Evolutionary conservation across 2,329 filamentous ascomycete genomes (phyloP).

Genomic region (Herpomyces periplanetae): DNA sequence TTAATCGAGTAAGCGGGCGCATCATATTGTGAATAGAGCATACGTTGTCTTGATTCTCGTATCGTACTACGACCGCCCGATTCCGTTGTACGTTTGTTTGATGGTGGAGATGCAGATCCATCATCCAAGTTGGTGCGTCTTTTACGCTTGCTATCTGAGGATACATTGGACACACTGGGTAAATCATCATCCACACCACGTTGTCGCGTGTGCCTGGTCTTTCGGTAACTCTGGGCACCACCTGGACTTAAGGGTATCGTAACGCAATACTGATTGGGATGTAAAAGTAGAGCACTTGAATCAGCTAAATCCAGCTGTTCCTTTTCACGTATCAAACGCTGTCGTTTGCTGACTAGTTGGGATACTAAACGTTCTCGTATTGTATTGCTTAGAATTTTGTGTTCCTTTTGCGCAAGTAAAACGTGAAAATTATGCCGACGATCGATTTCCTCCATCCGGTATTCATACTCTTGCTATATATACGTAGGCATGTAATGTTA

Average conservation of each 20-base stretch:
- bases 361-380: constrained; percentile 19
- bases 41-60: constrained; percentile 14
- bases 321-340: constrained; percentile 19
- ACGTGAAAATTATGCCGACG: constrained; percentile 17
- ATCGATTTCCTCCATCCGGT: constrained; percentile 14
- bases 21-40: constrained; percentile 15
- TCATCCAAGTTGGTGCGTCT: constrained; percentile 14
- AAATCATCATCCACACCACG: constrained; percentile 18
- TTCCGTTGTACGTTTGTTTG: constrained; percentile 7
- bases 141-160: constrained; percentile 17
- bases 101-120: constrained; percentile 15
- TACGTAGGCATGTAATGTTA: no score
- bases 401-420: constrained; percentile 20
- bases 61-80: constrained; percentile 11
- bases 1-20: constrained; percentile 19
- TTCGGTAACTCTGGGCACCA: constrained; percentile 17
- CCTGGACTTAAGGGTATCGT: constrained; percentile 21
- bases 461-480: constrained; percentile 15
- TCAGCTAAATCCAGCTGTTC: constrained; percentile 24
- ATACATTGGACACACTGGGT: constrained; percentile 12
- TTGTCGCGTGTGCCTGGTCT: constrained; percentile 20
- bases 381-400: constrained; percentile 15
- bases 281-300: constrained; percentile 20
- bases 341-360: constrained; percentile 15
- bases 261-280: constrained; percentile 23